Evolutionary conservation across 208 protist genomes (phyloP).

Genomic region (Leishmania aethiopica): DNA sequence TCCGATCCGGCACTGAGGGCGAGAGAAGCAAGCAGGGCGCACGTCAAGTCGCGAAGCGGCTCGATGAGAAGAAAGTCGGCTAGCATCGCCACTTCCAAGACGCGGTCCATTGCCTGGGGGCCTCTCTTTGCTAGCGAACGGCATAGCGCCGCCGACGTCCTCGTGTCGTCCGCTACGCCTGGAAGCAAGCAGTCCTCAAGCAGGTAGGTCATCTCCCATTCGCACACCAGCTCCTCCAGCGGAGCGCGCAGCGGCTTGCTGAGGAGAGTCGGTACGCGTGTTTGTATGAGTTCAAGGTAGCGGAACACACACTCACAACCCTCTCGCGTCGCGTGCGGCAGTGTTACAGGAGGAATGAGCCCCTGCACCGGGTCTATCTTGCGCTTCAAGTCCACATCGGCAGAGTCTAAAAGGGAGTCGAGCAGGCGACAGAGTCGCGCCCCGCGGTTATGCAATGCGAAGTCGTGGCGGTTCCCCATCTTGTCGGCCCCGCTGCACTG

Average conservation of each 20-base stretch:
- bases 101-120: conserved; percentile 43
- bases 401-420: conserved; percentile 69
- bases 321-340: conserved; percentile 69
- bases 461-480: conserved; percentile 45
- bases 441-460: conserved; percentile 76
- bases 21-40: conserved; percentile 78
- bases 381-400: conserved; percentile 47
- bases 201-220: conserved; percentile 84
- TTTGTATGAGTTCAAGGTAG: conserved; percentile 78
- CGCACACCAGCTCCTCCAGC: conserved; percentile 80
- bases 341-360: conserved; percentile 56
- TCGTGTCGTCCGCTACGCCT: conserved; percentile 23
- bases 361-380: conserved; percentile 37
- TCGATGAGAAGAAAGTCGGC: conserved; percentile 89
- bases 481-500: conserved; percentile 31
- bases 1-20: conserved; percentile 61
- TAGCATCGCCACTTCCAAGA: conserved; percentile 85
- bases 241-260: conserved; percentile 83
- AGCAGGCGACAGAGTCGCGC: conserved; percentile 80
- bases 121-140: conserved; percentile 40
- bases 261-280: conserved; percentile 72
- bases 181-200: conserved; percentile 48
- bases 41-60: conserved; percentile 75
- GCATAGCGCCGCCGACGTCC: conserved; percentile 34
- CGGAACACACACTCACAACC: conserved; percentile 73